Evolutionary conservation across 148 eudicot species (phyloP).

Genomic region (Chenopodium berlandieri): DNA sequence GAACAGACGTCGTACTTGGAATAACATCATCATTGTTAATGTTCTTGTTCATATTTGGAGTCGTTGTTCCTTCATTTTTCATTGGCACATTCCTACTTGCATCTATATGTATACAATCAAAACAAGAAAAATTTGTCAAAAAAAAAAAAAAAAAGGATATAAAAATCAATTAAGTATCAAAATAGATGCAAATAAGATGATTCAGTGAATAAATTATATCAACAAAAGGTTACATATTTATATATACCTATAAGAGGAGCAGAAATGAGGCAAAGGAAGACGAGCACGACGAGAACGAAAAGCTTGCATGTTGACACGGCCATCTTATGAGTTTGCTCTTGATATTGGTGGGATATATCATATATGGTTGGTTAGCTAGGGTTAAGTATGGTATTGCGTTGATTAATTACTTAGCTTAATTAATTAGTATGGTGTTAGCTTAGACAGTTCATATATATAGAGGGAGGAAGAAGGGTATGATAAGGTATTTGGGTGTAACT

Average conservation of each 20-base stretch:
- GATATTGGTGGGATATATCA: no score
- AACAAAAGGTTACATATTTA: no score
- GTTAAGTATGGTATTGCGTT: not conserved
- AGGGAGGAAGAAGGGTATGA: not conserved
- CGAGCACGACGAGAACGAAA: not conserved
- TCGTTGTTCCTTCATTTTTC: not conserved
- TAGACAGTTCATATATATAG: not conserved
- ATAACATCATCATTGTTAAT: not conserved
- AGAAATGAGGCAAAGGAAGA: constrained; percentile 6
- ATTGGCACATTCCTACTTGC: constrained; percentile 1
- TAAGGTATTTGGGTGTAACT: not conserved
- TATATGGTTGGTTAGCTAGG: not conserved
- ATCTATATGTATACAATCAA: not conserved
- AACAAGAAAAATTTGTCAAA: not conserved
- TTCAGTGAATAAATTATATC: no score
- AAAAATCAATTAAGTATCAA: no score
- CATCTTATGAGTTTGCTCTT: constrained; percentile 1
- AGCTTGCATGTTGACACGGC: constrained; percentile 6
- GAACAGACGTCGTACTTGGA: not conserved
- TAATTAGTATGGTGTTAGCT: no score
- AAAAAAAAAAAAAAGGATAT: no score
- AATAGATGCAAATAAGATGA: no score
- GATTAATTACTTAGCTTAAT: no score
- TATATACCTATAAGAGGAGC: not conserved
- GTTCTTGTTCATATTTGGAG: not conserved